Base-by-base conservation (phyloP, 2,329 filamentous ascomycete genomes). In the Fusarium scirpi region DNA sequence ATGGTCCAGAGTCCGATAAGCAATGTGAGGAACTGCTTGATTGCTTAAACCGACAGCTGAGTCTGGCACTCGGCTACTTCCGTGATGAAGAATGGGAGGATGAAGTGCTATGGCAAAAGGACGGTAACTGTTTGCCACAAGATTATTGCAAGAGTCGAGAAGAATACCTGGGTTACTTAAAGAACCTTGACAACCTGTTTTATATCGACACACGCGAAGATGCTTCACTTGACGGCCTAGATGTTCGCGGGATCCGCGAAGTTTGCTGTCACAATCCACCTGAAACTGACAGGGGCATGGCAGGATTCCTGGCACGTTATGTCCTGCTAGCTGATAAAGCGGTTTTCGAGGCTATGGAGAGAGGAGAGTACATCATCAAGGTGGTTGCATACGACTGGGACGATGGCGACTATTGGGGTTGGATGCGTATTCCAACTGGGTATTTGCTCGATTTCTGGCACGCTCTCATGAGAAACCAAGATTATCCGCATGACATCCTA, bases 401-500 rank as follows among this genome's bases (percentile, higher is more conserved):
- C 22, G 22, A 22, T 22, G 22, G 2, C 13, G 8, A 2, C 32
- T 9, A 40, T 4, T 44, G 56, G 6, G 24, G 8, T 15, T 68
- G 54, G 67, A 9, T 46, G 24, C 43, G 57, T 0, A 59, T 64
- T 32, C 58, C 56, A 1, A 64, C 46, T 1, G 62, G 66, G 1
- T 59, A 55, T 58, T 4, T 71, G 4, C 18, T 71, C 0, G 57
- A 71, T 12, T 7, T 70, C 9, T 71, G 63, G 68, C 30, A 32
- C 7, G 30, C 30, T 16, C 0, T 32, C 13, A 32, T 32, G 30
- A 32, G 13, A 2, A 16, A 8, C 5, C 13, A 8, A 8, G 13
- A 32, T 16, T 8, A 32, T 5, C 30, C 13, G 3, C 8, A 32
- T 7, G 8, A 7, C 7, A 16, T 32, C 3, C 4, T 8, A 32